phyloP scores from a whole-genome alignment of 768 basidiomycete genomes.

The Chlorophyllum brunneum region DNA sequence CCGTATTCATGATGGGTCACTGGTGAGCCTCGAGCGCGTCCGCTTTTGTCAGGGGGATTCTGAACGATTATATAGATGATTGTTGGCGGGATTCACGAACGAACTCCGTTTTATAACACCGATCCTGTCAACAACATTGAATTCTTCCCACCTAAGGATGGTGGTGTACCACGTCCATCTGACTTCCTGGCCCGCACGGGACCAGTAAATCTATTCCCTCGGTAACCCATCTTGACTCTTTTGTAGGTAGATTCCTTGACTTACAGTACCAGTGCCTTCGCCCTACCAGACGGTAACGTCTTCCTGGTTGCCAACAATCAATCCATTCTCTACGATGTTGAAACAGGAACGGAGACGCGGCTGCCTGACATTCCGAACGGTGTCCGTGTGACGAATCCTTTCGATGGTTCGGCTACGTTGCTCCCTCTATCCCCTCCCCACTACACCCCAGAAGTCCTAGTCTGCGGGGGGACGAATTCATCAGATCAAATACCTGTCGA shows the following conservation, averaged over 20 bases:
- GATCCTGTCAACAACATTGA: conserved; percentile 51
- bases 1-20: conserved; percentile 28
- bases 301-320: conserved; percentile 37
- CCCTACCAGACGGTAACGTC: conserved; percentile 37
- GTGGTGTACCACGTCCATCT: conserved; percentile 24
- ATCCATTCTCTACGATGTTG: conserved; percentile 28
- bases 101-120: conserved; percentile 58
- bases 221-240: conserved; percentile 17
- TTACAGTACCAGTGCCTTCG: conserved; percentile 19
- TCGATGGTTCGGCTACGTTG: conserved; percentile 29
- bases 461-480: conserved; percentile 39
- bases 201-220: conserved; percentile 25
- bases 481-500: conserved; percentile 25
- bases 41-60: neutral
- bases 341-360: conserved; percentile 28
- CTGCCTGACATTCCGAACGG: conserved; percentile 39
- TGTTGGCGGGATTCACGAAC: conserved; percentile 24
- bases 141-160: too few species aligned
- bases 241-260: neutral
- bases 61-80: conserved; percentile 19
- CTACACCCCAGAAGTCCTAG: conserved; percentile 39
- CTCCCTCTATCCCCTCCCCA: conserved; percentile 29
- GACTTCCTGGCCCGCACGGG: conserved; percentile 23
- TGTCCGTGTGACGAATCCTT: conserved; percentile 36
- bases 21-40: conserved; percentile 20